These are phyloP conservation scores for Didymellaceae sp. DNA, from an alignment of 2,329 filamentous ascomycete genomes.

Conservation along the genomic window DNA sequence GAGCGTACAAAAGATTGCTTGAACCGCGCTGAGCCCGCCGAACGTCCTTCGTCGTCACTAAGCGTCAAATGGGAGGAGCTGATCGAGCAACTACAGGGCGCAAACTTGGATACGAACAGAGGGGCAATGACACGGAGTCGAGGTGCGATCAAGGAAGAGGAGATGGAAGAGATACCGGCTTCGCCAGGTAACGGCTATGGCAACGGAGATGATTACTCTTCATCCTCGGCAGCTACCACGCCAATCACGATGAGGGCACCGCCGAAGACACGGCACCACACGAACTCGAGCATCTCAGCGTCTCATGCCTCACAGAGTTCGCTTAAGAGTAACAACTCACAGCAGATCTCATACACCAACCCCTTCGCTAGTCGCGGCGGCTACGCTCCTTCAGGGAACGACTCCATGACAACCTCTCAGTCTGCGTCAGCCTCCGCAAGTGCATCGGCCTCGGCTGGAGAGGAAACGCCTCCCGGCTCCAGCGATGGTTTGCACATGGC, in stretches of 20 bases:
- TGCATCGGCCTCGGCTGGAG: slow-evolving; percentile 41
- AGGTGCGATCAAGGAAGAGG: slow-evolving; percentile 35
- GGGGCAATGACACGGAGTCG: slow-evolving; percentile 43
- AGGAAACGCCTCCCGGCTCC: slow-evolving; percentile 46
- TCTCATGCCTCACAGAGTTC: slow-evolving; percentile 44
- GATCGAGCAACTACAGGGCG: slow-evolving; percentile 54
- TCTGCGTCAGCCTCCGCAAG: slow-evolving; percentile 41
- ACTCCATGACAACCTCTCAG: slow-evolving; percentile 34
- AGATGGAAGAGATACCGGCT: slow-evolving; percentile 30
- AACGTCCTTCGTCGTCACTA: slow-evolving; percentile 56
- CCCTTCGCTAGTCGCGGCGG: slow-evolving; percentile 32
- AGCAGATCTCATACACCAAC: slow-evolving; percentile 31
- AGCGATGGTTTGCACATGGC: slow-evolving; percentile 47
- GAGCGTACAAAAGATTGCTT: slow-evolving; percentile 59
- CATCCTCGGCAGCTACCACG: slow-evolving; percentile 43
- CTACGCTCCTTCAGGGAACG: slow-evolving; percentile 34
- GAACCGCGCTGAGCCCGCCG: slow-evolving; percentile 59
- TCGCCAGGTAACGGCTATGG: slow-evolving; percentile 34
- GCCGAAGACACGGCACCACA: slow-evolving; percentile 38
- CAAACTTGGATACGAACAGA: slow-evolving; percentile 40
- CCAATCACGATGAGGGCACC: slow-evolving; percentile 44
- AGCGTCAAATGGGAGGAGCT: slow-evolving; percentile 61
- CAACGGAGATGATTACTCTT: slow-evolving; percentile 34
- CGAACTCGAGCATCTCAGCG: slow-evolving; percentile 42
- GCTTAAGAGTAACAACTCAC: slow-evolving; percentile 37